phyloP scores from a whole-genome alignment of 331 rosid species.

The Acacia concinna region DNA sequence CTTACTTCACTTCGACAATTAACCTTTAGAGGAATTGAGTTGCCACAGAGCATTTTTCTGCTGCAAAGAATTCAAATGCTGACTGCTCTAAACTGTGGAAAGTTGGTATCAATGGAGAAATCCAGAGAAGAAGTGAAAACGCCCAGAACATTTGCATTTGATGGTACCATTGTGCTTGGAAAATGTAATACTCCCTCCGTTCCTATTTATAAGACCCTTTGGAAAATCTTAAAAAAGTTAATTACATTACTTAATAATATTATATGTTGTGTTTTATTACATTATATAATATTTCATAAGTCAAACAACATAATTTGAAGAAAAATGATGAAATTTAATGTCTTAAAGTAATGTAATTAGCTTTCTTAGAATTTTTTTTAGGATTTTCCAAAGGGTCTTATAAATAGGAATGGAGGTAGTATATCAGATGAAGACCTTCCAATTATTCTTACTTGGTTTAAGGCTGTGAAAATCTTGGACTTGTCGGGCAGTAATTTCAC shows the following conservation, averaged over 20 bases:
- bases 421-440: background rate
- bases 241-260: no score
- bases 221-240: no score
- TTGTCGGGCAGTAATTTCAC: background rate
- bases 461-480: background rate
- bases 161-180: background rate
- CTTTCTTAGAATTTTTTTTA: no score
- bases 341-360: no score
- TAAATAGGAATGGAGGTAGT: no score
- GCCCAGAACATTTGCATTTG: background rate
- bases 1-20: background rate
- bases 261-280: no score
- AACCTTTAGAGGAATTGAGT: background rate
- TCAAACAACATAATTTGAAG: no score
- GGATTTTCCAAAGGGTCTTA: no score
- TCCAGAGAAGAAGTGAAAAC: background rate
- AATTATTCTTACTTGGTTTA: background rate
- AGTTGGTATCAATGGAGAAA: background rate
- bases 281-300: no score
- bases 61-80: background rate
- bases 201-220: no score
- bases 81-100: background rate
- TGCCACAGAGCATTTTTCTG: background rate
- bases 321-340: no score
- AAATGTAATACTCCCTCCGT: background rate